A percentile compares a stretch with the other conserved stretches of the same genome.
Evolutionary conservation across 2,329 filamentous ascomycete genomes (phyloP).

Genomic region (Colletotrichum eremochloae): DNA sequence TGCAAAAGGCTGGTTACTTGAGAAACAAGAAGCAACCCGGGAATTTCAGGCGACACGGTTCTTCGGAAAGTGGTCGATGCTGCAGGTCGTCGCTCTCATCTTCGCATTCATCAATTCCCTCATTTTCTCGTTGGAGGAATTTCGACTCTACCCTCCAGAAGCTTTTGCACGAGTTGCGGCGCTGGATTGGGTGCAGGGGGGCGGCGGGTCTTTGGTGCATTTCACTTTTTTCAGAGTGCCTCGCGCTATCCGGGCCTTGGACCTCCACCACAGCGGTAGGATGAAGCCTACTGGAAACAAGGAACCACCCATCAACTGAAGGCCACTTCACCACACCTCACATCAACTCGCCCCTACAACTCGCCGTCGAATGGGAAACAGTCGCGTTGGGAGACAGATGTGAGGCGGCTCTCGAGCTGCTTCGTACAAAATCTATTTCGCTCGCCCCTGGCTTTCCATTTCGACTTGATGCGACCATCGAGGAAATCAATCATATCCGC

Average conservation of each 20-base stretch:
- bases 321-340: slow-evolving; percentile 20
- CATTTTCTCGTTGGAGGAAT: slow-evolving; percentile 10
- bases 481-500: not conserved
- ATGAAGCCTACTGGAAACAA: slow-evolving; percentile 41
- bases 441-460: not conserved
- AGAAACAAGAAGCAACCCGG: slow-evolving; percentile 20
- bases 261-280: slow-evolving; percentile 35
- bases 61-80: slow-evolving; percentile 31
- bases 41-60: slow-evolving; percentile 26
- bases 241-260: slow-evolving; percentile 31
- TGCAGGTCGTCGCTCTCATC: slow-evolving; percentile 31
- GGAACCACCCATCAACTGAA: slow-evolving; percentile 40
- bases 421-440: slow-evolving; percentile 4
- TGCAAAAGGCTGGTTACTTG: slow-evolving; percentile 4
- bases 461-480: slow-evolving; percentile 9
- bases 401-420: slow-evolving; percentile 4
- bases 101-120: slow-evolving; percentile 32
- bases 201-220: slow-evolving; percentile 27
- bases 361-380: slow-evolving; percentile 30
- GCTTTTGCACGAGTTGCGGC: slow-evolving; percentile 17
- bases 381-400: not conserved
- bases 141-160: slow-evolving; percentile 28
- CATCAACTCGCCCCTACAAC: slow-evolving; percentile 21
- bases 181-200: slow-evolving; percentile 30
- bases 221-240: slow-evolving; percentile 23